Evolutionary conservation across 2,329 filamentous ascomycete genomes (phyloP).

Genomic region (Xylaria sp.): DNA sequence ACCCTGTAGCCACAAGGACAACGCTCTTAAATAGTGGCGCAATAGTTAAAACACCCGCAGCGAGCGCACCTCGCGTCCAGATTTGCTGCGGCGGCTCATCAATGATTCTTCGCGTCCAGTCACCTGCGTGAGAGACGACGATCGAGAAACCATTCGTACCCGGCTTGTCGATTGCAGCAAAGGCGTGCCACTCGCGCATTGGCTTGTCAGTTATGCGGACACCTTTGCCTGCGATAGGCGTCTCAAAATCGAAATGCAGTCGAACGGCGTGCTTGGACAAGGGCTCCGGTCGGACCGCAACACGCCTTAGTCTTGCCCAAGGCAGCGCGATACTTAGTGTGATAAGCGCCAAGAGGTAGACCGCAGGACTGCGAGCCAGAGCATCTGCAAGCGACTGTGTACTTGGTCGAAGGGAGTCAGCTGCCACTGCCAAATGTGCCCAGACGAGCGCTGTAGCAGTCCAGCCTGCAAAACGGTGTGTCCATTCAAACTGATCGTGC

Average conservation of each 20-base stretch:
- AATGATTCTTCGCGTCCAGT: constrained; percentile 74
- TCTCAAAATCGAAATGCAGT: constrained; percentile 70
- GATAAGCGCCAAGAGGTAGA: constrained; percentile 72
- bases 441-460: constrained; percentile 68
- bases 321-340: constrained; percentile 72
- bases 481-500: constrained; percentile 64
- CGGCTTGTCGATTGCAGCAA: constrained; percentile 67
- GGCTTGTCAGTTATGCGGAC: constrained; percentile 67
- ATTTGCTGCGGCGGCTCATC: constrained; percentile 63
- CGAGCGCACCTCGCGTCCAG: constrained; percentile 72
- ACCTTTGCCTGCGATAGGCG: constrained; percentile 61
- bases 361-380: constrained; percentile 47
- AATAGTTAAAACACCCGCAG: constrained; percentile 70
- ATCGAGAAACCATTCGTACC: constrained; percentile 64
- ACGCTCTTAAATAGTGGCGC: constrained; percentile 69
- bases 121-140: constrained; percentile 73
- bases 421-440: constrained; percentile 62
- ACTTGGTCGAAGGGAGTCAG: constrained; percentile 47
- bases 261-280: constrained; percentile 76
- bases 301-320: constrained; percentile 74
- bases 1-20: constrained; percentile 73
- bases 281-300: constrained; percentile 67
- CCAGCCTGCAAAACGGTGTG: constrained; percentile 79
- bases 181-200: constrained; percentile 75
- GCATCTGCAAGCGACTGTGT: constrained; percentile 43